phyloP scores from a whole-genome alignment of 352 stramenopile genomes.

The Plasmopara halstedii region DNA sequence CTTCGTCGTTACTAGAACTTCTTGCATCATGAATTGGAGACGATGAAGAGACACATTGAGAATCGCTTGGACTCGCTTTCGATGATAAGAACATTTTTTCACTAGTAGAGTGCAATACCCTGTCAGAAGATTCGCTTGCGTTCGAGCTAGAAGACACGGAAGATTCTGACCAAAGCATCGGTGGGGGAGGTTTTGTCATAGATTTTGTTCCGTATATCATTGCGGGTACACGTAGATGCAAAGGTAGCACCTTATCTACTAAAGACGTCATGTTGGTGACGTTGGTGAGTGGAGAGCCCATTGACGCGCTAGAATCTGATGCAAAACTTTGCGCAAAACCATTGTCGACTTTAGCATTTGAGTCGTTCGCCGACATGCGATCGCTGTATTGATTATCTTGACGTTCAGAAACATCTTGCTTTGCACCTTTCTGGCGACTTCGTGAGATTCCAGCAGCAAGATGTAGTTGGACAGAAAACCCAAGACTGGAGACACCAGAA shows the following conservation, averaged over 20 bases:
- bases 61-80: background rate
- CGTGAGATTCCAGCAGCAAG: conserved; percentile 25
- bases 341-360: conserved; percentile 8
- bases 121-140: too few relatives aligned
- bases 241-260: conserved; percentile 29
- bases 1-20: background rate
- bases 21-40: background rate
- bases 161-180: conserved; percentile 24
- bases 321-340: conserved; percentile 22
- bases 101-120: background rate
- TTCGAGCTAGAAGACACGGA: conserved; percentile 19
- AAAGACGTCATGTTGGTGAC: conserved; percentile 40
- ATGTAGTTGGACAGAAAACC: conserved; percentile 37
- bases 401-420: background rate
- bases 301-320: conserved; percentile 40
- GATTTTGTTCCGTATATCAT: conserved; percentile 24
- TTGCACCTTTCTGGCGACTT: conserved; percentile 5
- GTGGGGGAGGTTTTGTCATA: conserved; percentile 32
- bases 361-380: background rate
- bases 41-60: background rate
- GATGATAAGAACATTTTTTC: background rate
- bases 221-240: conserved; percentile 36
- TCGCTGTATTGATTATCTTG: background rate
- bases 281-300: conserved; percentile 38
- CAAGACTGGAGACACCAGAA: conserved; percentile 40